These are phyloP conservation scores for Anthostomella pinea DNA, from an alignment of 2,329 filamentous ascomycete species.

Conservation along the genomic window DNA sequence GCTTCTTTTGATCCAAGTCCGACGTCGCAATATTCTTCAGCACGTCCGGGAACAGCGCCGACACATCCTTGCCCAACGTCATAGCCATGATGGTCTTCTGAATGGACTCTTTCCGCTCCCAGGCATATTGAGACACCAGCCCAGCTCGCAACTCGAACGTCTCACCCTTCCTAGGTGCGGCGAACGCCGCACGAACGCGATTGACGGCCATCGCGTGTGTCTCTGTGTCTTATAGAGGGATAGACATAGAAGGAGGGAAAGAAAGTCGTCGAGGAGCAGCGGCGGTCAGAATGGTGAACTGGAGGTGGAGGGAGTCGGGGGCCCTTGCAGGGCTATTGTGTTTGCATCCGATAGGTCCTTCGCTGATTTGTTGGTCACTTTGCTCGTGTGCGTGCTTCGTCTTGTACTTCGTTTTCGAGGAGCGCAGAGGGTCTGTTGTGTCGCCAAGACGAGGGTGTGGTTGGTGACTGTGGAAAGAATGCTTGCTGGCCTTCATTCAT, in stretches of 20 bases:
- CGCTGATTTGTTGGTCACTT: neutral
- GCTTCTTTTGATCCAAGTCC: constrained; percentile 98
- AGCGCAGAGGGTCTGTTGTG: neutral
- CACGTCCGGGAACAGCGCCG: constrained; percentile 93
- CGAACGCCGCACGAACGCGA: constrained; percentile 90
- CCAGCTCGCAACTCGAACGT: constrained; percentile 96
- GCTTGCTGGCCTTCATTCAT: neutral
- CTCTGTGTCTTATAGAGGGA: constrained; percentile 15
- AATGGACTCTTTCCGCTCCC: constrained; percentile 97
- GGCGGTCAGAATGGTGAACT: constrained; percentile 7
- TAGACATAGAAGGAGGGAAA: constrained; percentile 3
- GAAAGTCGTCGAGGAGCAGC: constrained; percentile 9
- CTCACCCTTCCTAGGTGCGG: constrained; percentile 91
- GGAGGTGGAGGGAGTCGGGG: constrained; percentile 15
- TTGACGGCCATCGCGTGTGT: constrained; percentile 78
- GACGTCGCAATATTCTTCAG: constrained; percentile 96
- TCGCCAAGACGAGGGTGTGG: neutral
- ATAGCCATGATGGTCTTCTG: constrained; percentile 99
- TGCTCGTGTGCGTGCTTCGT: constrained; percentile 1
- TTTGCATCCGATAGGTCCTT: constrained; percentile 17
- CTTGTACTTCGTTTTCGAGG: neutral
- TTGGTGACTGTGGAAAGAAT: neutral
- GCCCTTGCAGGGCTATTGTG: constrained; percentile 28
- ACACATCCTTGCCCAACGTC: constrained; percentile 98
- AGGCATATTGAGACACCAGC: constrained; percentile 97